Base-by-base conservation (phyloP, 2,329 filamentous ascomycete genomes). In the Dothidotthia symphoricarpi region DNA sequence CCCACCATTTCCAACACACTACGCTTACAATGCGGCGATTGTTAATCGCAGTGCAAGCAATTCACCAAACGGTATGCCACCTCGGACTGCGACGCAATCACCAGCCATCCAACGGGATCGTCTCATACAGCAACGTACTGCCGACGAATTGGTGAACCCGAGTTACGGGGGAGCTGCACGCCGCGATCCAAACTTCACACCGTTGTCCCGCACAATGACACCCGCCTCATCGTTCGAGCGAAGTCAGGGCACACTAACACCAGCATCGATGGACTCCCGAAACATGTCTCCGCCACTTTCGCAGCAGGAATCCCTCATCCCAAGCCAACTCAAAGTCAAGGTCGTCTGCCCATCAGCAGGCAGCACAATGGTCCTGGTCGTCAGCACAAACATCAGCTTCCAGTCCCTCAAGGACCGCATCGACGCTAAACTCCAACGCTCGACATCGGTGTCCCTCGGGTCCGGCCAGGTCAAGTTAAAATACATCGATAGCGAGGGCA, bases 311-410 rank as follows among this genome's bases (percentile, higher is more conserved):
- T 46, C 53, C 4, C 57, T 48, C 39, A 75, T 76, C 60, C 76
- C 65, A 60, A 89, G 86, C 6, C 93, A 97, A 61, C 77, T 98
- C 34, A 97, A 96, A 70, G 90, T 96, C 34, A 95, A 94, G 64
- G 89, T 98, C 40, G 91, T 91, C 60, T 94, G 88, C 61, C 69
- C 70, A 3, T 66, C 70, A 3, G 88, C 93, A 30, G 85, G 86
- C 31, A 93, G 90, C 61, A 94, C 94, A 53, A 85, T 96, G 42
- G 96, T 91, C 1, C 77, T 98, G n/a, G 91, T 98, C 9, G 94
- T 95, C 28, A 86, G 88, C 22, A 94, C 88, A 68, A 95, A 94
- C 63, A 97, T 97, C 57, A 85, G 88, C 27, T 97, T 94, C 68
- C 88, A 93, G 51, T 93, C 88, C 16, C 76, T 98, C 38, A 89